Conservation (phyloP, 1,284 basidiomycete genomes). For the Erythrobasidium hasegawianum region DNA sequence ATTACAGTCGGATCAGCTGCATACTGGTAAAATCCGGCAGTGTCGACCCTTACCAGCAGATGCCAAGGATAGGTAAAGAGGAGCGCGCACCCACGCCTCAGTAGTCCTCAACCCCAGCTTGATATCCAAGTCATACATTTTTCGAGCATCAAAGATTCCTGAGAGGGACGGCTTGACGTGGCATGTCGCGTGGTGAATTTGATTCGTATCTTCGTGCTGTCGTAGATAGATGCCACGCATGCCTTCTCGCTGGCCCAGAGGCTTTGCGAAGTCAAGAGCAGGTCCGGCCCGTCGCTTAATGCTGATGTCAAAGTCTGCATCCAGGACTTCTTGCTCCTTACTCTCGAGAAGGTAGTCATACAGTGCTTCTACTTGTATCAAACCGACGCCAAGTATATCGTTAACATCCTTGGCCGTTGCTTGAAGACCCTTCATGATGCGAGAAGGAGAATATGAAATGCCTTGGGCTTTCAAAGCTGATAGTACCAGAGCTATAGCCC, state of each 20-base stretch:
- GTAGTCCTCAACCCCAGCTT: constrained; percentile 43
- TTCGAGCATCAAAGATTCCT: constrained; percentile 44
- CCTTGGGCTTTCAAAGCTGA: constrained; percentile 47
- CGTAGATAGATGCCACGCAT: constrained; percentile 49
- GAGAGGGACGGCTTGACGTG: constrained; percentile 47
- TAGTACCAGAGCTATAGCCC: constrained; percentile 47
- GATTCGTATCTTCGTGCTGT: constrained; percentile 44
- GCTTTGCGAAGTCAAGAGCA: constrained; percentile 10
- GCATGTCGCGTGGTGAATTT: constrained; percentile 45
- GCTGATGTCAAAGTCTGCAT: constrained; percentile 46
- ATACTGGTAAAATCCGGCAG: too few relatives aligned
- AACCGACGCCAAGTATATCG: constrained; percentile 47
- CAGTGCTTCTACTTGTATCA: constrained; percentile 47
- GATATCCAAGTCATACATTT: constrained; percentile 46
- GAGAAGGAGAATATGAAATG: constrained; percentile 46
- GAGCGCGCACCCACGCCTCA: constrained; percentile 46
- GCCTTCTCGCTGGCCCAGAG: constrained; percentile 29
- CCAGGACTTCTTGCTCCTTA: constrained; percentile 45
- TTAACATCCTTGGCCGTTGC: constrained; percentile 48
- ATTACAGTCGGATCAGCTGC: not conserved
- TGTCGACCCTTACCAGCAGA: constrained; percentile 38
- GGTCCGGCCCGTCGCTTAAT: constrained; percentile 46
- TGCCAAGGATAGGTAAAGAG: constrained; percentile 46
- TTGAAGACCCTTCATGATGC: constrained; percentile 48
- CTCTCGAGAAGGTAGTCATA: constrained; percentile 48